Percentiles rank a stretch among this genome's conserved stretches.
phyloP scores from a whole-genome alignment of 768 basidiomycete genomes.

The Hericium coralloides region DNA sequence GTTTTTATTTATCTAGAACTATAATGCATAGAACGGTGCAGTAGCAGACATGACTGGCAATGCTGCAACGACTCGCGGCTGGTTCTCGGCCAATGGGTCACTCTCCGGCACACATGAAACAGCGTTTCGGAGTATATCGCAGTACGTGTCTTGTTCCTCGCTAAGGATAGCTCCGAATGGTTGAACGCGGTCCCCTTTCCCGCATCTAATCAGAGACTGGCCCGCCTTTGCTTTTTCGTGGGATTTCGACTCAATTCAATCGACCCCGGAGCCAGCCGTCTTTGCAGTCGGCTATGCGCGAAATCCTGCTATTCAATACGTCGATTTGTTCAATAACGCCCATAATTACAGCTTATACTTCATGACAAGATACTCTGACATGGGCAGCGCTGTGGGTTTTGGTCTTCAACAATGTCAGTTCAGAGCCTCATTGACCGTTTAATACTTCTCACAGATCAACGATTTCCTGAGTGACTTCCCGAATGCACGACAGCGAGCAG shows the following conservation, averaged over 20 bases:
- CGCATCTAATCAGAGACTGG: not conserved
- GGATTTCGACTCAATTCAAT: not conserved
- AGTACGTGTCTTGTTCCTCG: not conserved
- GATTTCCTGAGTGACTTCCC: conserved; percentile 4
- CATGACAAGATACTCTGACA: not conserved
- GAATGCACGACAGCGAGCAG: not conserved
- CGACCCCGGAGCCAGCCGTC: not conserved
- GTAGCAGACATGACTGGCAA: not conserved
- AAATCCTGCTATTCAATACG: not conserved
- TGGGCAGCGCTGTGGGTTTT: not conserved
- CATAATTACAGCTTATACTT: not conserved
- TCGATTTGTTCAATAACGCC: not conserved
- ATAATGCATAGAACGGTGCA: not conserved
- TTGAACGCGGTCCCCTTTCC: not conserved
- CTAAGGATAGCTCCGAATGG: too few relatives aligned
- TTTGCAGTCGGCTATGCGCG: not conserved
- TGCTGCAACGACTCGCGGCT: not conserved
- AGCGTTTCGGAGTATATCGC: too few relatives aligned
- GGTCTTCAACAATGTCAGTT: not conserved
- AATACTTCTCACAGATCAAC: conserved; percentile 1
- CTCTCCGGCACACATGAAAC: not conserved
- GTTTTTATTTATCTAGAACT: not conserved
- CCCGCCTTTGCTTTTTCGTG: not conserved
- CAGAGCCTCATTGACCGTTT: not conserved
- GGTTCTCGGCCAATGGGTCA: not conserved